Percentiles rank a stretch among this genome's conserved stretches.
Evolutionary conservation across 306 rosid species (phyloP).

Genomic region (Phaseolus lunatus): DNA sequence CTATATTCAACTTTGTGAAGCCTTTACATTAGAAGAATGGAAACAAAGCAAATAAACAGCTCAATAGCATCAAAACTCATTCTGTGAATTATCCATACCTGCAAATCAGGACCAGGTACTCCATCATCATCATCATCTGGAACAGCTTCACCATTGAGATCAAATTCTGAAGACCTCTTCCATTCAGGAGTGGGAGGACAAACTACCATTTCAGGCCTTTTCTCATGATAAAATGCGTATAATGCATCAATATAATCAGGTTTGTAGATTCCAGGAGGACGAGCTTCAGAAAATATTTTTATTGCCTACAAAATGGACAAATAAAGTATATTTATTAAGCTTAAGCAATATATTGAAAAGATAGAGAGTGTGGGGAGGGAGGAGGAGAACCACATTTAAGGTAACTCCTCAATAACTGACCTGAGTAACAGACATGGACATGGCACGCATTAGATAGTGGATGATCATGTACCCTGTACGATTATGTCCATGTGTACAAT

Average conservation of each 20-base stretch:
- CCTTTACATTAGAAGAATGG: background rate
- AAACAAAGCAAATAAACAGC: background rate
- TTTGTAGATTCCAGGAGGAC: conserved; percentile 99
- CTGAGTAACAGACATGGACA: conserved; percentile 79
- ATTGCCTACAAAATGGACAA: conserved; percentile 72
- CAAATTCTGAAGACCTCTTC: conserved; percentile 96
- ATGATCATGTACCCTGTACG: conserved; percentile 98
- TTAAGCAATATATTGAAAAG: conserved; percentile 37
- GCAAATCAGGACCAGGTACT: conserved; percentile 68
- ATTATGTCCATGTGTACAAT: conserved; percentile 98
- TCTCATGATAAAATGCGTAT: conserved; percentile 91
- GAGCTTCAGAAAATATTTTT: conserved; percentile 81
- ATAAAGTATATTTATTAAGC: conserved; percentile 18
- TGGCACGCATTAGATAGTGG: conserved; percentile 89
- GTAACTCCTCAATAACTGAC: conserved; percentile 55
- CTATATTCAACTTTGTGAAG: too few relatives aligned
- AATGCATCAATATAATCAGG: conserved; percentile 91
- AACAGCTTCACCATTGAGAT: conserved; percentile 97
- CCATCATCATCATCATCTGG: conserved; percentile 78
- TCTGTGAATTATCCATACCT: conserved; percentile 64
- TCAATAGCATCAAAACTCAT: conserved; percentile 30
- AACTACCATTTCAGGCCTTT: conserved; percentile 75
- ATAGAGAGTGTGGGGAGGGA: background rate
- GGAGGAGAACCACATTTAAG: conserved; percentile 6
- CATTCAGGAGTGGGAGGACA: conserved; percentile 99